phyloP scores from a whole-genome alignment of 768 basidiomycete genomes.

The Kwoniella sp. region DNA sequence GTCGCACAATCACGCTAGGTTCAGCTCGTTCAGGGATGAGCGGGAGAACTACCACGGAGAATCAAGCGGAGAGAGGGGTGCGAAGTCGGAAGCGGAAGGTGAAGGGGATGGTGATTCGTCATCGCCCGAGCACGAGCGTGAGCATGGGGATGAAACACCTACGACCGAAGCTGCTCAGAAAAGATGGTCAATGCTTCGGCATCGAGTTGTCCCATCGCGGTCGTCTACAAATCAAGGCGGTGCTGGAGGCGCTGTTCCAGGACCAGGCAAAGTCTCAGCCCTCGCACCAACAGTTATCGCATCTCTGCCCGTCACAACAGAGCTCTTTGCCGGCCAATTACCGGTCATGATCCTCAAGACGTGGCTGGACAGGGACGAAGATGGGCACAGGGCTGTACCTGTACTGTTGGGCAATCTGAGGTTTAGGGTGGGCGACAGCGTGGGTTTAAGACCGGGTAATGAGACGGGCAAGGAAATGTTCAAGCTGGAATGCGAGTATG shows the following conservation, averaged over 20 bases:
- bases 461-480: slow-evolving; percentile 55
- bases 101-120: not conserved
- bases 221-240: slow-evolving; percentile 12
- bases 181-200: slow-evolving; percentile 45
- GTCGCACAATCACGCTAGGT: slow-evolving; percentile 15
- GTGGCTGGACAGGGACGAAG: slow-evolving; percentile 55
- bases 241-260: slow-evolving; percentile 24
- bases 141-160: slow-evolving; percentile 10
- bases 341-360: slow-evolving; percentile 56
- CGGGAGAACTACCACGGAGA: not conserved
- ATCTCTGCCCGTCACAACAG: slow-evolving; percentile 52
- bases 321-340: slow-evolving; percentile 53
- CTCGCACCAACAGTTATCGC: slow-evolving; percentile 43
- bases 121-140: slow-evolving; percentile 8
- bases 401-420: slow-evolving; percentile 53
- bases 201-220: slow-evolving; percentile 41
- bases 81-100: not conserved
- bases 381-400: slow-evolving; percentile 54
- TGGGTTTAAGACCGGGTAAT: slow-evolving; percentile 43
- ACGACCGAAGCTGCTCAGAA: slow-evolving; percentile 35
- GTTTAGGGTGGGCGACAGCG: slow-evolving; percentile 56
- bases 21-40: slow-evolving; percentile 23
- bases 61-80: not conserved
- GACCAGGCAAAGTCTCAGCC: slow-evolving; percentile 37
- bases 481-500: slow-evolving; percentile 76